Base-by-base conservation (phyloP, 257 asterid species). In the Lycium barbarum region DNA sequence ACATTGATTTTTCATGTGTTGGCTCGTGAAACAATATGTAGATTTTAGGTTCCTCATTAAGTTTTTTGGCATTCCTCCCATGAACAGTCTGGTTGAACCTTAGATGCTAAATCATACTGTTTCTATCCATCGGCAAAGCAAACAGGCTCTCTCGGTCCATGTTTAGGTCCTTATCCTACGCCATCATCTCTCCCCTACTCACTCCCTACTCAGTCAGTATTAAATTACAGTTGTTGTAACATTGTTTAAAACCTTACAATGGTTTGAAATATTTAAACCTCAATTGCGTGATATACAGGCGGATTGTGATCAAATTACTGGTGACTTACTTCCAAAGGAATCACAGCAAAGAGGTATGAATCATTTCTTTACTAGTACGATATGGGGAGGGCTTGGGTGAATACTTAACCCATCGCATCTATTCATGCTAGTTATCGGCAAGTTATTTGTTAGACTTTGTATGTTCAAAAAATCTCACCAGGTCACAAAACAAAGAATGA, bases 291-390 rank as follows among this genome's bases (percentile, higher is more conserved):
- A 80, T 89, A 83, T 86, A 88, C 97, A 97, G 99, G 97, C 99
- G 98, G 87, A 97, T 95, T 79, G 99, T 97, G 88, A 94, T 97
- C 88, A 97, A 97, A 85, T 89, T 97, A 89, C 90, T 95, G 87
- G 98, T 92, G 90, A 97, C 99, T 5, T 97, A 95, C 90, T 97
- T 97, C 88, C 99, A 95, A 93, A 92, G 95, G 90, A 95, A 95
- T 89, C 98, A 97, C 90, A 97, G 98, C 92, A 95, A 93, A 91
- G 99, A 97, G 98, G 99, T 97, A 83, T 38, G 84, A 8, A 2
- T 82, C 33, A 72, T 87, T 66, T 80, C 47, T 54, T 53, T 53
- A 78, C 65, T 12, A 74, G 62, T 74, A 72, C 35, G 7, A 74
- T 45, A 36, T 22, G 22, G 81, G 61, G 62, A 74, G 22, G 45